These are phyloP conservation scores for Linnemannia schmuckeri DNA, from an alignment of 192 early-diverging fungal genomes.

Conservation along the genomic window DNA sequence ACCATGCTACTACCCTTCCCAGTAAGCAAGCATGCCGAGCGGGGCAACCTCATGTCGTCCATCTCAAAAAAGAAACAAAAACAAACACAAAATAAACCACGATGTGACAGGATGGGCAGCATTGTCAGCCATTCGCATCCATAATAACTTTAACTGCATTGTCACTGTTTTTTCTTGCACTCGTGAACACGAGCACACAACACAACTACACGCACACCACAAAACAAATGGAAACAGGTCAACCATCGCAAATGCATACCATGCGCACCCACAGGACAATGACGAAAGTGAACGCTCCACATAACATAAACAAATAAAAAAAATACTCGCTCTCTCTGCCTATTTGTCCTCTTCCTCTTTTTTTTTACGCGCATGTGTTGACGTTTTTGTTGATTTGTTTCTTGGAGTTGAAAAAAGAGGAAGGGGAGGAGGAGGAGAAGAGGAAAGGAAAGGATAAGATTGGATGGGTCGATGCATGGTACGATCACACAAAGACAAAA, in stretches of 20 bases:
- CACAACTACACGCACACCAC: background rate
- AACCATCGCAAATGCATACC: background rate
- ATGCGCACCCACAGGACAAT: background rate
- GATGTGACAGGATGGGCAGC: background rate
- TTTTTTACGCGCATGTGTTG: constrained; percentile 2
- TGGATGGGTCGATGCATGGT: background rate
- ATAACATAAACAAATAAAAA: background rate
- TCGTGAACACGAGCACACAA: background rate
- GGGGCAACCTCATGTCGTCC: background rate
- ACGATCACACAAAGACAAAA: constrained; percentile 9
- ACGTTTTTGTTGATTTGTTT: background rate
- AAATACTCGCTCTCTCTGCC: background rate
- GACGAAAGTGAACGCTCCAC: constrained; percentile 1
- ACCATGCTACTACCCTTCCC: constrained; percentile 8
- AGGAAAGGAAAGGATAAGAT: background rate
- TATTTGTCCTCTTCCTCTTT: background rate
- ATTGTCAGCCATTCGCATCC: background rate
- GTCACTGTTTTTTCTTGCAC: background rate
- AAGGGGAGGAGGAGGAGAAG: too few relatives aligned
- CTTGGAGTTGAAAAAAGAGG: background rate
- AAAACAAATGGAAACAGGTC: background rate
- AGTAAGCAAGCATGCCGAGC: background rate
- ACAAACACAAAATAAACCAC: background rate
- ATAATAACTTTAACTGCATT: background rate
- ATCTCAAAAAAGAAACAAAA: background rate